Percentiles rank a stretch among this genome's conserved stretches.
phyloP scores from a whole-genome alignment of 352 stramenopile genomes.

The Globisporangium takayamanum region DNA sequence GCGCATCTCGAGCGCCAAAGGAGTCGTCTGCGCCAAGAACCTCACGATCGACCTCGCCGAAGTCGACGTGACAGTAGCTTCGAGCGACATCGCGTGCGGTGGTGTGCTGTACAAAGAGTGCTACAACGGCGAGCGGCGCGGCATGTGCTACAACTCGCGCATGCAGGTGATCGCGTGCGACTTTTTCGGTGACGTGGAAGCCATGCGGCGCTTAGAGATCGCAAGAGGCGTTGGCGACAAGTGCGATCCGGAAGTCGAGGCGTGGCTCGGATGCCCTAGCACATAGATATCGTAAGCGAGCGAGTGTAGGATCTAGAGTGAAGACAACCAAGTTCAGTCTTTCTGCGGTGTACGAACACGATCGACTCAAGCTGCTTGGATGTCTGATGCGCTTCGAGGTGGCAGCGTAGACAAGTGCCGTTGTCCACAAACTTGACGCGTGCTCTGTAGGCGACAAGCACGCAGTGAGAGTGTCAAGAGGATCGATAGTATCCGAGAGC shows the following conservation, averaged over 20 bases:
- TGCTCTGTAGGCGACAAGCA: too few relatives aligned
- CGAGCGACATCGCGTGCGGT: slow-evolving; percentile 3
- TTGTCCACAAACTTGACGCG: too few relatives aligned
- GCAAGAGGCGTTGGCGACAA: neutral
- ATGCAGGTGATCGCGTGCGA: slow-evolving; percentile 8
- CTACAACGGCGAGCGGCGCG: neutral
- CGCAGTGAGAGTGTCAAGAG: too few relatives aligned
- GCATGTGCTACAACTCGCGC: slow-evolving; percentile 9
- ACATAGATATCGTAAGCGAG: too few relatives aligned
- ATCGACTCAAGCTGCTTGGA: too few relatives aligned
- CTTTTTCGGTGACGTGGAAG: neutral
- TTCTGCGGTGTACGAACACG: too few relatives aligned
- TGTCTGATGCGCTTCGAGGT: too few relatives aligned
- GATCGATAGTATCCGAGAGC: too few relatives aligned
- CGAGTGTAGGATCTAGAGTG: too few relatives aligned
- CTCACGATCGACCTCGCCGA: neutral
- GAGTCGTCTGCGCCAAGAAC: neutral
- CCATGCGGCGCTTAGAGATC: slow-evolving; percentile 3
- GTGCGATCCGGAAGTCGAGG: slow-evolving; percentile 1
- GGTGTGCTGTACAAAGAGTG: slow-evolving; percentile 3
- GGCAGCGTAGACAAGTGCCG: too few relatives aligned
- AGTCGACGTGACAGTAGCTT: neutral
- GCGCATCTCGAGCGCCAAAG: too few relatives aligned
- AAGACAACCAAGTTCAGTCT: too few relatives aligned
- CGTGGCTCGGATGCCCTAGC: slow-evolving; percentile 2